Percentiles rank a stretch among this genome's conserved stretches.
phyloP scores from a whole-genome alignment of 768 basidiomycete species.

The Amanita polypyramis region DNA sequence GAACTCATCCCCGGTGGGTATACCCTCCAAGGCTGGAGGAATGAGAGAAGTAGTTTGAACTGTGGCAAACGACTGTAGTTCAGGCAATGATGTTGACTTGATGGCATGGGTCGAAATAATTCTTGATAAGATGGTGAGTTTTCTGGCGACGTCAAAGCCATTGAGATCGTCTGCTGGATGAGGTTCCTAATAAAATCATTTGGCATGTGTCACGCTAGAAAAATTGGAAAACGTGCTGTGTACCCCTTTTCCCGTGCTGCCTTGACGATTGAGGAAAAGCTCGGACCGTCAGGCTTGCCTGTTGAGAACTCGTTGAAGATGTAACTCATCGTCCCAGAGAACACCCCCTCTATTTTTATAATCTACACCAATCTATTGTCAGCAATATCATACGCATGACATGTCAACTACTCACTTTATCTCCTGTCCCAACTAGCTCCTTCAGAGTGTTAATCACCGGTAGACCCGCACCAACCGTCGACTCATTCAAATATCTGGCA shows the following conservation, averaged over 20 bases:
- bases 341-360: slow-evolving; percentile 91
- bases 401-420: slow-evolving; percentile 46
- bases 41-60: slow-evolving; percentile 83
- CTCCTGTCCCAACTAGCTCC: slow-evolving; percentile 86
- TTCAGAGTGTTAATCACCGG: slow-evolving; percentile 89
- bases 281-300: slow-evolving; percentile 52
- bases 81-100: slow-evolving; percentile 26
- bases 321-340: slow-evolving; percentile 96
- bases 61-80: slow-evolving; percentile 71
- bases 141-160: slow-evolving; percentile 94
- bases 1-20: slow-evolving; percentile 74
- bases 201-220: neutral
- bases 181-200: slow-evolving; percentile 52
- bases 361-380: slow-evolving; percentile 32
- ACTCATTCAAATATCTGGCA: slow-evolving; percentile 72
- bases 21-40: slow-evolving; percentile 58
- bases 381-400: neutral
- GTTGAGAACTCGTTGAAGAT: slow-evolving; percentile 96
- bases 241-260: slow-evolving; percentile 89
- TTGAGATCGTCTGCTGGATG: slow-evolving; percentile 96
- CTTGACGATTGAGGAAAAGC: slow-evolving; percentile 84
- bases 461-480: slow-evolving; percentile 92
- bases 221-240: slow-evolving; percentile 45
- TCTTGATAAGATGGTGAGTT: slow-evolving; percentile 90
- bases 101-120: slow-evolving; percentile 40